Base-by-base conservation (phyloP, 148 eudicot species). In the Agrostemma githago region DNA sequence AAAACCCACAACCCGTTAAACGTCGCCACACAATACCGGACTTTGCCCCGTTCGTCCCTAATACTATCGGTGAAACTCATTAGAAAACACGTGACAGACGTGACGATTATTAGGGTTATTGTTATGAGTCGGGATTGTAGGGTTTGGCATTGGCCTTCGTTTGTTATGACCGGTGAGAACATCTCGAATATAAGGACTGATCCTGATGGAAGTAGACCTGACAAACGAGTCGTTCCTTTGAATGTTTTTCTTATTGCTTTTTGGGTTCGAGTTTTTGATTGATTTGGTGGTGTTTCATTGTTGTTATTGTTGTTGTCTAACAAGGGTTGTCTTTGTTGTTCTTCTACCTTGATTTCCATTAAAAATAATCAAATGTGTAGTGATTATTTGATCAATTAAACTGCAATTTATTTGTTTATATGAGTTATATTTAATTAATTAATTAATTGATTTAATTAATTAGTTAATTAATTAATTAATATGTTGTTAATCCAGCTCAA, bases 191-290 rank as follows among this genome's bases (percentile, higher is more conserved):
- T 74, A 0, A 91, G 81, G 70, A 91, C 90, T 4, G 94, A 79
- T 44, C 97, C 94, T 0, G 96, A 82, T 0, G 97, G 96, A n/a
- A 92, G 88, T 65, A 88, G 96, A 62, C 86, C 87, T 7, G 93
- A 58, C 11, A 90, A 73, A 51, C 77, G 85, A 1, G 86, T 78
- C 6, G 96, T 83, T 26, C 83, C 78, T 54, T 87, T 87, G 67
- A 85, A 83, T 15, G 89, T 82, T 68, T 88, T 88, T n/a, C 92
- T 59, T 2, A 90, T 70, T 11, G 81, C 89, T 43, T 80, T 90
- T 59, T 84, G 92, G 6, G 84, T 69, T 1, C 75, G 77, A 16
- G 89, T 84, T 79, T 88, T 90, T 10, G 72, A 68, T 72, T 46
- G 70, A 72, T 41, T 65, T 3, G 68, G 39, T 2, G 44, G 37